Base-by-base conservation (phyloP, 331 rosid species). In the Pyrus hybrid region DNA sequence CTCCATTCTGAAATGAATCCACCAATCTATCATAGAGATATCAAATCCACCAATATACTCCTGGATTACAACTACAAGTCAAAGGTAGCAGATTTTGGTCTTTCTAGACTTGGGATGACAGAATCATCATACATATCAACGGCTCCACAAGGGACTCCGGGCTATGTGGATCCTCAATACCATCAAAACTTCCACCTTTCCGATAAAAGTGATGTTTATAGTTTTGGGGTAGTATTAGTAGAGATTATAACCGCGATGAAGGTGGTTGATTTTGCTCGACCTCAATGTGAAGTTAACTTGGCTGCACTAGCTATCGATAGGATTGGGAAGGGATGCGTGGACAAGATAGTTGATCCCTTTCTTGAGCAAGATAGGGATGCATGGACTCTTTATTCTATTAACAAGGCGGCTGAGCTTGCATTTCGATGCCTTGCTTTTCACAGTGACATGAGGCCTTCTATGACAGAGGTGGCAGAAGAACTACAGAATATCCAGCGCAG, bases 41-140 rank as follows among this genome's bases (percentile, higher is more conserved):
- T 94, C 74, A 94, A 94, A 72, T 94, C 99, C 4, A 94, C 90
- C 78, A 94, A 94, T 30, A 92, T 94, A 72, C 93, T 94, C 33
- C 76, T 94, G 77, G 96, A 94, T 76, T 83, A 45, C 74, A 77
- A 49, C 81, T 94, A 77, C 83, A 89, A 88, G 37, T 90, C 99
- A 35, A 94, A 94, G 83, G 99, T 94, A 37, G 99, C 99, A 5
- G 99, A 94, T 84, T 94, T 94, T 33, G 99, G 99, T 37, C 99
- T 94, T 75, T 94, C 99, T 49, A 83, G 99, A 82, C 90, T 92
- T 28, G 99, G 99, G 67, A 80, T 92, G 87, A 85, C 86, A 41
- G 99, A 92, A 85, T 79, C 58, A 35, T 94, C 99, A 6, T 93
- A 92, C 83, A 82, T 94, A 79, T 94, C 99, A 9, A 94, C 99